Evolutionary conservation across 2,329 filamentous ascomycete genomes (phyloP).

Genomic region (Magnaporthiopsis poae): DNA sequence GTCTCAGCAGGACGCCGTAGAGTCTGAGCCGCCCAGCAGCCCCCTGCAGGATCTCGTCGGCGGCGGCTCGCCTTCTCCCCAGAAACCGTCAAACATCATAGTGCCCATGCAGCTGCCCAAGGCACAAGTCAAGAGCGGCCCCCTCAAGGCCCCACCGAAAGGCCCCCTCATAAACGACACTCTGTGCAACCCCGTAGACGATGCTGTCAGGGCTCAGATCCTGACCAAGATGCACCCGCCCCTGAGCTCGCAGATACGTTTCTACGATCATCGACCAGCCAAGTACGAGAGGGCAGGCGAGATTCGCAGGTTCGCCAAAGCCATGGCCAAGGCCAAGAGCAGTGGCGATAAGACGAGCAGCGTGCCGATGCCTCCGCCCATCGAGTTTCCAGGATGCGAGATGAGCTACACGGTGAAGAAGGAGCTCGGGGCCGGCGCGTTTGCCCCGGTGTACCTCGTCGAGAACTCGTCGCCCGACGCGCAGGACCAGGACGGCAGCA

Average conservation of each 20-base stretch:
- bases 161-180: slow-evolving; percentile 69
- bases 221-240: slow-evolving; percentile 64
- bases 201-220: slow-evolving; percentile 63
- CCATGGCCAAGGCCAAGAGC: slow-evolving; percentile 45
- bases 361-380: slow-evolving; percentile 47
- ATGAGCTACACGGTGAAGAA: slow-evolving; percentile 68
- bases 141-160: slow-evolving; percentile 30
- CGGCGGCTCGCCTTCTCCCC: slow-evolving; percentile 11
- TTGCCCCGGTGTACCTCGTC: slow-evolving; percentile 87
- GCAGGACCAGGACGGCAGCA: slow-evolving; percentile 31
- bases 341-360: slow-evolving; percentile 53
- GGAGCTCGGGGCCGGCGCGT: slow-evolving; percentile 86
- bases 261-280: slow-evolving; percentile 59
- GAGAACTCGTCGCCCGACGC: slow-evolving; percentile 55
- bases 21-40: slow-evolving; percentile 34
- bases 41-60: slow-evolving; percentile 43
- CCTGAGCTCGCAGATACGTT: slow-evolving; percentile 65
- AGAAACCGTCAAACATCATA: slow-evolving; percentile 15
- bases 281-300: slow-evolving; percentile 59
- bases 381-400: slow-evolving; percentile 57
- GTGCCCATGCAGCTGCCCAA: slow-evolving; percentile 12
- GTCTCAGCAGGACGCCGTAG: slow-evolving; percentile 4
- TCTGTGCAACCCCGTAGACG: slow-evolving; percentile 84
- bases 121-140: slow-evolving; percentile 8
- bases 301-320: slow-evolving; percentile 73